Percentiles rank a stretch among this genome's conserved stretches.
Conservation (phyloP, 2,329 filamentous ascomycete genomes). For the Fusarium paranaense region DNA sequence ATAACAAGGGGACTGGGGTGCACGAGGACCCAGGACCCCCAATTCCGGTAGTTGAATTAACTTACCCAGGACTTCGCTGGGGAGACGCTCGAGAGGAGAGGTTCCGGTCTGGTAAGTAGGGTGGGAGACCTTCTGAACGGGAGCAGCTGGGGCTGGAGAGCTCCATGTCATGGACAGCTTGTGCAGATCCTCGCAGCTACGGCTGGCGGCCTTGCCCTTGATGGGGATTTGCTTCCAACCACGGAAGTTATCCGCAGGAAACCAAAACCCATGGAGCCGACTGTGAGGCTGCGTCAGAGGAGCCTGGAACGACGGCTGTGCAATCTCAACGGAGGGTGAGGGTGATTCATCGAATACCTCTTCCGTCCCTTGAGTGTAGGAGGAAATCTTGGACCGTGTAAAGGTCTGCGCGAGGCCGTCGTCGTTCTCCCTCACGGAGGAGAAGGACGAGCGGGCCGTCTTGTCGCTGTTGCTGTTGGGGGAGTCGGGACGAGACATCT, state of each 20-base stretch:
- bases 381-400: slow-evolving; percentile 71
- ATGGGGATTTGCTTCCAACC: slow-evolving; percentile 74
- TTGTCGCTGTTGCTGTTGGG: slow-evolving; percentile 50
- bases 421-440: slow-evolving; percentile 71
- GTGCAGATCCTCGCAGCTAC: slow-evolving; percentile 71
- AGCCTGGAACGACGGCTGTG: slow-evolving; percentile 60
- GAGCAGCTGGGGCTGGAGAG: slow-evolving; percentile 50
- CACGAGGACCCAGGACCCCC: slow-evolving; percentile 12
- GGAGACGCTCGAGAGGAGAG: slow-evolving; percentile 74
- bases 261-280: slow-evolving; percentile 69
- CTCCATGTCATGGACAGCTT: slow-evolving; percentile 67
- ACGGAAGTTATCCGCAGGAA: slow-evolving; percentile 67
- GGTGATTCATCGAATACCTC: slow-evolving; percentile 64
- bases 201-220: slow-evolving; percentile 68
- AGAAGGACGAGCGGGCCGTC: slow-evolving; percentile 67
- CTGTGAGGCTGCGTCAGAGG: slow-evolving; percentile 67
- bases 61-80: slow-evolving; percentile 78
- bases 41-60: slow-evolving; percentile 16
- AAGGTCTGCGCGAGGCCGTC: slow-evolving; percentile 71
- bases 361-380: slow-evolving; percentile 63
- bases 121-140: slow-evolving; percentile 40
- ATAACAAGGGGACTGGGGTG: slow-evolving; percentile 24
- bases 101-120: slow-evolving; percentile 56
- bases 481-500: slow-evolving; percentile 53
- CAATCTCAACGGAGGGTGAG: slow-evolving; percentile 55